Percentiles rank a stretch among this genome's conserved stretches.
These are phyloP conservation scores for Pichia terricola DNA, from an alignment of 1,139 yeast genomes.

Conservation along the genomic window DNA sequence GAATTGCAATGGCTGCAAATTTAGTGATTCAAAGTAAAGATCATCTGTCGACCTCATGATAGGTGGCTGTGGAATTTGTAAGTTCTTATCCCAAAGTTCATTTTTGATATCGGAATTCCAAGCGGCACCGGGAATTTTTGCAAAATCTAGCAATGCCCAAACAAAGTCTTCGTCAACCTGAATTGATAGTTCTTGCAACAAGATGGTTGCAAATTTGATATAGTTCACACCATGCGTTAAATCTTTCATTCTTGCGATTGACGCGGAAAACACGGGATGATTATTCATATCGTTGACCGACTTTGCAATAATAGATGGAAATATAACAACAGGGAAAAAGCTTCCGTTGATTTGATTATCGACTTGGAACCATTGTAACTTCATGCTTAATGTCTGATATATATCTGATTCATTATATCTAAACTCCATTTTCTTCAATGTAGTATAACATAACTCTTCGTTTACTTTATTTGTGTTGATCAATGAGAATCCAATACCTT, in stretches of 20 bases:
- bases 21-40: slow-evolving; percentile 84
- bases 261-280: slow-evolving; percentile 85
- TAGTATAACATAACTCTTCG: slow-evolving; percentile 76
- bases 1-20: slow-evolving; percentile 82
- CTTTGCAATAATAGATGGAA: slow-evolving; percentile 86
- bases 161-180: slow-evolving; percentile 93
- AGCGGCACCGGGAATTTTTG: slow-evolving; percentile 61
- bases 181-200: slow-evolving; percentile 83
- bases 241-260: slow-evolving; percentile 77
- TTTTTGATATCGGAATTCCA: slow-evolving; percentile 48
- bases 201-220: slow-evolving; percentile 81
- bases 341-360: slow-evolving; percentile 91
- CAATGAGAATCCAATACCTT: slow-evolving; percentile 84
- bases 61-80: slow-evolving; percentile 65
- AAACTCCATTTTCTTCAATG: slow-evolving; percentile 72
- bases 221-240: slow-evolving; percentile 83
- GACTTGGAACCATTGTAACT: slow-evolving; percentile 88
- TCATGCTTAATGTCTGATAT: slow-evolving; percentile 70
- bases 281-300: slow-evolving; percentile 74
- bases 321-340: slow-evolving; percentile 78
- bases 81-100: slow-evolving; percentile 50
- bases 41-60: slow-evolving; percentile 51
- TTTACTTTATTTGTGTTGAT: slow-evolving; percentile 45
- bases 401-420: slow-evolving; percentile 77
- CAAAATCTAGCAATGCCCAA: slow-evolving; percentile 71